Base-by-base conservation (phyloP, 2,329 filamentous ascomycete genomes). In the Beauveria brongniartii region DNA sequence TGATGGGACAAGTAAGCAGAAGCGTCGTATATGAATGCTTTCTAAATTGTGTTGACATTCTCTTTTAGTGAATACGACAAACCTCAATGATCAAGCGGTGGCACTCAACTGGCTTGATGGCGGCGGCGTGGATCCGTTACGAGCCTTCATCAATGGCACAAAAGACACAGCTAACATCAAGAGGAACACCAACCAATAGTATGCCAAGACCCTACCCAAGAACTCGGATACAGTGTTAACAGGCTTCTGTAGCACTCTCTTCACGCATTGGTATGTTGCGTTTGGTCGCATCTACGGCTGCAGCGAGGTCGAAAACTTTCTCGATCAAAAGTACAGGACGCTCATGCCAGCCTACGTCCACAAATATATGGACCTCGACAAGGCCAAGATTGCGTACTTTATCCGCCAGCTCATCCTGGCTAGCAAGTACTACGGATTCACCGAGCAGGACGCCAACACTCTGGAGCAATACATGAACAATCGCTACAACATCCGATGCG, bases 341-440 rank as follows among this genome's bases (percentile, higher is more conserved):
- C 28, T 60, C 41, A 60, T 41, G 50, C 65, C 67, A 1, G 68
- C 70, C 30, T 72, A 71, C 60, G 69, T 70, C 5, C 71, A 72
- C 65, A 71, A 72, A 48, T 72, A 65, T 61, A 72, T 72, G 71
- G 64, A 70, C 54, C 63, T 72, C 24, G 67, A 71, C 56, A 59
- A 66, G 24, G 67, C 65, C 1, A 63, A 72, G 26, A 61, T 71
- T 8, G 69, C 66, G 6, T 68, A 72, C 52, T 72, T 72, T 61
- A 70, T 72, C 57, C 61, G 68, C 9, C 69, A 72, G 48, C 64
- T 72, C 44, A 67, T 65, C 3, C 28, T 62, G 9, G 62, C 69
- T 8, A 67, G 65, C 48, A 61, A 59, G 30, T 64, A 66, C n/a
- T 69, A 63, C 48, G 69, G 69, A 40, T 71, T 72, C 62, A 69